These are phyloP conservation scores for Coemansia reversa DNA, from an alignment of 192 early-diverging fungal species.

Conservation along the genomic window DNA sequence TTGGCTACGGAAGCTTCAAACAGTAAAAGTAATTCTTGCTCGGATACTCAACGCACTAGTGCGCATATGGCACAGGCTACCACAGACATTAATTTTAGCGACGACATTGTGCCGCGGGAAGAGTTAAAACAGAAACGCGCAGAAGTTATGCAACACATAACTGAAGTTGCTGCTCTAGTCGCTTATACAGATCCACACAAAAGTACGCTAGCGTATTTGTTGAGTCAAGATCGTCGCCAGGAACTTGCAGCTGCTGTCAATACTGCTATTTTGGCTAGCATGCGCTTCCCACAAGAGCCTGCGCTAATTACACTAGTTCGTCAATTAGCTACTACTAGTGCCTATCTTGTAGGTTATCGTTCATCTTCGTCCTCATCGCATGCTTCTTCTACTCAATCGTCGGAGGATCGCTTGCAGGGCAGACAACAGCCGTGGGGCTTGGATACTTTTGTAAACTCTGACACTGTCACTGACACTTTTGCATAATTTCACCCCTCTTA, in stretches of 20 bases:
- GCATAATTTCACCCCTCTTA: conserved; percentile 1
- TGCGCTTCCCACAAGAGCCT: conserved; percentile 36
- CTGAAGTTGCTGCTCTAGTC: conserved; percentile 40
- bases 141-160: conserved; percentile 48
- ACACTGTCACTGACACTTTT: conserved; percentile 8
- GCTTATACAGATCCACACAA: conserved; percentile 40
- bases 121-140: conserved; percentile 38
- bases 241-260: conserved; percentile 41
- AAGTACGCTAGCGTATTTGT: conserved; percentile 33
- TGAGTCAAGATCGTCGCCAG: conserved; percentile 25
- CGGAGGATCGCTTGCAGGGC: not conserved
- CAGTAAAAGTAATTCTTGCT: too few species aligned
- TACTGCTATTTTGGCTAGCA: conserved; percentile 26
- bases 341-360: conserved; percentile 32
- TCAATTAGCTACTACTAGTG: conserved; percentile 44
- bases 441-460: conserved; percentile 46
- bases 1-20: too few species aligned
- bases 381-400: not conserved
- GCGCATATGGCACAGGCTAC: too few species aligned
- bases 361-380: conserved; percentile 10
- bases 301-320: conserved; percentile 36
- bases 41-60: too few species aligned
- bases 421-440: conserved; percentile 34
- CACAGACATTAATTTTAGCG: not conserved
- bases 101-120: conserved; percentile 25